These are phyloP conservation scores for Pythium diclinum DNA, from an alignment of 352 stramenopile genomes.

Conservation along the genomic window DNA sequence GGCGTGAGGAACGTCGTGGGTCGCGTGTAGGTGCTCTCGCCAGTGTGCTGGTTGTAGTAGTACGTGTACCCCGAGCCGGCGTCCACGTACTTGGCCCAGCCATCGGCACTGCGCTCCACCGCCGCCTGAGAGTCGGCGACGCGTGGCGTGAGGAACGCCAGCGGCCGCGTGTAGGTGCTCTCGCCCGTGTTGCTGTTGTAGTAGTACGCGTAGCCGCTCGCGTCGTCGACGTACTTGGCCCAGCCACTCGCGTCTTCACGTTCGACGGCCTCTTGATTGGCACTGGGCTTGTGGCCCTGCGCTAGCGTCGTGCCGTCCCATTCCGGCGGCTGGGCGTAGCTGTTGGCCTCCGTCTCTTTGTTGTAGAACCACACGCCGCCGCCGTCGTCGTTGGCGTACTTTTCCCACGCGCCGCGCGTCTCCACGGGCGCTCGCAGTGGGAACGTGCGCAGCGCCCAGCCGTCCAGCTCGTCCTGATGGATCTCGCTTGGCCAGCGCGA, in stretches of 20 bases:
- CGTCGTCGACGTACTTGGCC: slow-evolving; percentile 45
- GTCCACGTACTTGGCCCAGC: slow-evolving; percentile 40
- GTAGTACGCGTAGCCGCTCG: slow-evolving; percentile 64
- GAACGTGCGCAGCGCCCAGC: slow-evolving; percentile 67
- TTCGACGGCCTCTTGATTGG: slow-evolving; percentile 13
- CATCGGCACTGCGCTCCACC: slow-evolving; percentile 22
- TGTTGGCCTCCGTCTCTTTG: slow-evolving; percentile 51
- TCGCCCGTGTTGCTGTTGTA: slow-evolving; percentile 73
- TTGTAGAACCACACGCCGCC: slow-evolving; percentile 73
- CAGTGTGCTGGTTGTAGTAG: slow-evolving; percentile 75
- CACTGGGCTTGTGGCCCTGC: slow-evolving; percentile 6
- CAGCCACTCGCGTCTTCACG: slow-evolving; percentile 22
- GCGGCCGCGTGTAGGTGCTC: slow-evolving; percentile 53
- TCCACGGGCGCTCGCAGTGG: slow-evolving; percentile 44
- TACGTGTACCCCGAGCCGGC: slow-evolving; percentile 42
- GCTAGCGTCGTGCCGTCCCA: slow-evolving; percentile 28
- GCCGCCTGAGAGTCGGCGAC: neutral
- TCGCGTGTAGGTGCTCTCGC: slow-evolving; percentile 65
- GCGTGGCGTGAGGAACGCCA: slow-evolving; percentile 25
- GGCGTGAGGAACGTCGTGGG: slow-evolving; percentile 34
- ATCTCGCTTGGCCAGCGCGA: slow-evolving; percentile 89
- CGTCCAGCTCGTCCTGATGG: slow-evolving; percentile 82
- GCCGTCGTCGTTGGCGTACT: slow-evolving; percentile 46
- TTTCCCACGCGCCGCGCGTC: slow-evolving; percentile 49
- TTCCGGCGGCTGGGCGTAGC: slow-evolving; percentile 37